These are phyloP conservation scores for Oligophagozyma castellii DNA, from an alignment of 1,139 yeast species.

Conservation along the genomic window DNA sequence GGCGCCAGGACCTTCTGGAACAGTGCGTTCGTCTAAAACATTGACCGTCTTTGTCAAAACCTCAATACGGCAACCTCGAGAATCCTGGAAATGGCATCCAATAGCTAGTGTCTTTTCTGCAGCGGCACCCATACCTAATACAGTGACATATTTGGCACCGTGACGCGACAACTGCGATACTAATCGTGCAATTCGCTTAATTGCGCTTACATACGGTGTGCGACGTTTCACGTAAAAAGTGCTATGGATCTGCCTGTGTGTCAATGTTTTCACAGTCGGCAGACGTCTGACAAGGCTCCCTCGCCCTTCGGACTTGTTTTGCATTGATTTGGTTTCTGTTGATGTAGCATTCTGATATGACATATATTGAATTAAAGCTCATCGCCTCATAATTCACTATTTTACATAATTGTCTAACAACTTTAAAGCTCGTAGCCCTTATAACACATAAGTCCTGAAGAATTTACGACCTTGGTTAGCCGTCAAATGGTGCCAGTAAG, in stretches of 20 bases:
- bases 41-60: slow-evolving; percentile 43
- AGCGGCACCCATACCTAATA: slow-evolving; percentile 60
- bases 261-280: slow-evolving; percentile 18
- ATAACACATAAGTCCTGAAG: background rate
- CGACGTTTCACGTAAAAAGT: slow-evolving; percentile 40
- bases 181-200: slow-evolving; percentile 41
- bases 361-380: too few relatives aligned
- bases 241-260: slow-evolving; percentile 28
- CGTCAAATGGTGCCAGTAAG: background rate
- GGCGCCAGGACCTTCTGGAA: too few relatives aligned
- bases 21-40: slow-evolving; percentile 36
- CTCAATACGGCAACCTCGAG: slow-evolving; percentile 35
- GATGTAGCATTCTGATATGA: too few relatives aligned
- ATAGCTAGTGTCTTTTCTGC: slow-evolving; percentile 40
- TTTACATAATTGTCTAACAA: too few relatives aligned
- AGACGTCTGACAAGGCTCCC: slow-evolving; percentile 12
- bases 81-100: slow-evolving; percentile 38
- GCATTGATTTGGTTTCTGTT: background rate
- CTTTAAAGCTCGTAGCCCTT: background rate
- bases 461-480: too few relatives aligned
- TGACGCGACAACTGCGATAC: slow-evolving; percentile 27
- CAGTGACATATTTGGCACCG: slow-evolving; percentile 32
- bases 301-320: background rate
- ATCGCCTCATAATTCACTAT: too few relatives aligned
- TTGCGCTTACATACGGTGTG: slow-evolving; percentile 51